These are phyloP conservation scores for Cnidoscolus chayamansa DNA, from an alignment of 441 rosid genomes.

Conservation along the genomic window DNA sequence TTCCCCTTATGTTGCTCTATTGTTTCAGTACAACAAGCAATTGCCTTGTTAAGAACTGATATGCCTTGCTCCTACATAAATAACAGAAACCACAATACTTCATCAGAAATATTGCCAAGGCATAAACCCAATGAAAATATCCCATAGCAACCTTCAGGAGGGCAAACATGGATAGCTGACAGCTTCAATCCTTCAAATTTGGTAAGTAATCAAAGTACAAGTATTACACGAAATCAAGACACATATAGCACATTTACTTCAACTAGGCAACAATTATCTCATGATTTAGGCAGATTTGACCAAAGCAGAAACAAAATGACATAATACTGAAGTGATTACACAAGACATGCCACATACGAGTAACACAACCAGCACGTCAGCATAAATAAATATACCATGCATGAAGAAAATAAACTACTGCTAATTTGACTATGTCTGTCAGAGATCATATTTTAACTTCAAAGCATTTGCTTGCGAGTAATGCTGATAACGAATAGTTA, in stretches of 20 bases:
- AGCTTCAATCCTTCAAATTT: not conserved
- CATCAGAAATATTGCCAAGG: not conserved
- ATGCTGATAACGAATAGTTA: not conserved
- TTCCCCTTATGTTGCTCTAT: conserved; percentile 85
- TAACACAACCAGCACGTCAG: not conserved
- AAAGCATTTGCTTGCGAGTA: not conserved
- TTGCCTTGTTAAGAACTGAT: conserved; percentile 65
- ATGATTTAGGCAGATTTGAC: not conserved
- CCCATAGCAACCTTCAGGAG: not conserved
- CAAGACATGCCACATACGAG: not conserved
- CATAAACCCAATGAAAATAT: not conserved
- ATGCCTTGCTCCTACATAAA: conserved; percentile 85
- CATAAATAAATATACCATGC: not conserved
- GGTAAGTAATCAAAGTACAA: not conserved
- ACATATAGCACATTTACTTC: too few relatives aligned
- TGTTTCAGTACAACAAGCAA: conserved; percentile 66
- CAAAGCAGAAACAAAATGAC: not conserved
- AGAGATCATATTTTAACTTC: not conserved
- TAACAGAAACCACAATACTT: conserved; percentile 17
- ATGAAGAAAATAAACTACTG: not conserved
- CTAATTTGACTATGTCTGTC: not conserved
- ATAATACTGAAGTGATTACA: not conserved
- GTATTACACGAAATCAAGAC: not conserved
- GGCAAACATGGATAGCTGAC: not conserved
- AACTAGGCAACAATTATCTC: not conserved